Evolutionary conservation across 345 rosid genomes (phyloP).

Genomic region (Raphanus sativus): DNA sequence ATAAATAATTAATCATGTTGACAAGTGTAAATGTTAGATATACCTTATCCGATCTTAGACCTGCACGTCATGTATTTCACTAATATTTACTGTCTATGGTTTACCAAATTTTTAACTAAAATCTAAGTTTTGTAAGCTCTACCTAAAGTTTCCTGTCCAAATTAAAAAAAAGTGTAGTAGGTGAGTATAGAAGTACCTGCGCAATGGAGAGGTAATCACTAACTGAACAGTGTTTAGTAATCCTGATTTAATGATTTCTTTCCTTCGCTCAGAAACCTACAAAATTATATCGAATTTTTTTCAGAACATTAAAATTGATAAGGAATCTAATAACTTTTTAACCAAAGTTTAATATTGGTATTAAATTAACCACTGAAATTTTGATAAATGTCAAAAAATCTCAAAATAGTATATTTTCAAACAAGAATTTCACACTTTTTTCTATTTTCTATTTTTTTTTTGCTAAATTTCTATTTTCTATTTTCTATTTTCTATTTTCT

Average conservation of each 20-base stretch:
- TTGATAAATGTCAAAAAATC: neutral
- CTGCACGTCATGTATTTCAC: neutral
- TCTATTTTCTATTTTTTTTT: too few relatives aligned
- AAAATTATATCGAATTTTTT: neutral
- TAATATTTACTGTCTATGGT: neutral
- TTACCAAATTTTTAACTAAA: neutral
- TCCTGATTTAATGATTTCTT: conserved; percentile 14
- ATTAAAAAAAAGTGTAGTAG: neutral
- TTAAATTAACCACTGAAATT: neutral
- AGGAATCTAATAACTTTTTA: neutral
- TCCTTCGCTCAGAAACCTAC: conserved; percentile 20
- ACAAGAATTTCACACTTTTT: neutral
- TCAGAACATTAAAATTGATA: neutral
- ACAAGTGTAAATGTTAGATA: conserved; percentile 4
- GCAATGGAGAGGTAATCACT: conserved; percentile 38
- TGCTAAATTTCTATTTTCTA: too few relatives aligned
- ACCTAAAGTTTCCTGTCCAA: neutral
- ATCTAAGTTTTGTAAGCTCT: neutral
- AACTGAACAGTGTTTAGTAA: conserved; percentile 30
- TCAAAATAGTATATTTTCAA: neutral
- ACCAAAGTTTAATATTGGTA: too few relatives aligned
- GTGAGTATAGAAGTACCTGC: conserved; percentile 16
- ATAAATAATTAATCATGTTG: neutral
- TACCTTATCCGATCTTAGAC: neutral
- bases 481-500: too few relatives aligned